A percentile compares a stretch with the other conserved stretches of the same genome.
Evolutionary conservation across 257 asterid genomes (phyloP).

Genomic region (Paulownia fortunei): DNA sequence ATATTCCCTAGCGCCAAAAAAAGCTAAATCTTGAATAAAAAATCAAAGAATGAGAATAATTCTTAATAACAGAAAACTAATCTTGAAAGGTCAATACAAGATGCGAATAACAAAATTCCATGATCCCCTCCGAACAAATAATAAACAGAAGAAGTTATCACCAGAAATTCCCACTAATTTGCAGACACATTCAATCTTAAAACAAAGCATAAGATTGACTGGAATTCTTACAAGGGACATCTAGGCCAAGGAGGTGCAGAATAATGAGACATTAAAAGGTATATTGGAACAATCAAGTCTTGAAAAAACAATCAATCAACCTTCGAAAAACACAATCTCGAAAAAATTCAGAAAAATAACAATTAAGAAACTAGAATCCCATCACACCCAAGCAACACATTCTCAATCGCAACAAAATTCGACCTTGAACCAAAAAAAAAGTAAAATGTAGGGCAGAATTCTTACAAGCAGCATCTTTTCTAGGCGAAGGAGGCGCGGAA

Average conservation of each 20-base stretch:
- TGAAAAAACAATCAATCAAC: not conserved
- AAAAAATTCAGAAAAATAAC: not conserved
- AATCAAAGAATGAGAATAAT: not conserved
- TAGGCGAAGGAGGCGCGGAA: constrained; percentile 44
- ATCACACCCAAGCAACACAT: not conserved
- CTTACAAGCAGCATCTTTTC: constrained; percentile 49
- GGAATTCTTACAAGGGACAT: not conserved
- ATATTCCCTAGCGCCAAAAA: not conserved
- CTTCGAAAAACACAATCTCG: not conserved
- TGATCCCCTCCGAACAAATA: not conserved
- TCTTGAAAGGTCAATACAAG: not conserved
- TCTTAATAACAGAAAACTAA: not conserved
- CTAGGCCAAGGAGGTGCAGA: not conserved
- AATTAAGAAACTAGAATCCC: not conserved
- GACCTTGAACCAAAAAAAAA: not conserved
- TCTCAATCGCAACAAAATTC: not conserved
- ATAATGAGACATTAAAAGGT: not conserved
- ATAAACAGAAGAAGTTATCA: not conserved
- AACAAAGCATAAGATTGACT: too few species aligned
- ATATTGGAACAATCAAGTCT: not conserved
- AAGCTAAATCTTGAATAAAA: not conserved
- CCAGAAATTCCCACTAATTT: not conserved
- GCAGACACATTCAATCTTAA: not conserved
- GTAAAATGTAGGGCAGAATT: not conserved
- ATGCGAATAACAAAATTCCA: not conserved